phyloP scores from a whole-genome alignment of 768 basidiomycete genomes.

The Calocera cornea region DNA sequence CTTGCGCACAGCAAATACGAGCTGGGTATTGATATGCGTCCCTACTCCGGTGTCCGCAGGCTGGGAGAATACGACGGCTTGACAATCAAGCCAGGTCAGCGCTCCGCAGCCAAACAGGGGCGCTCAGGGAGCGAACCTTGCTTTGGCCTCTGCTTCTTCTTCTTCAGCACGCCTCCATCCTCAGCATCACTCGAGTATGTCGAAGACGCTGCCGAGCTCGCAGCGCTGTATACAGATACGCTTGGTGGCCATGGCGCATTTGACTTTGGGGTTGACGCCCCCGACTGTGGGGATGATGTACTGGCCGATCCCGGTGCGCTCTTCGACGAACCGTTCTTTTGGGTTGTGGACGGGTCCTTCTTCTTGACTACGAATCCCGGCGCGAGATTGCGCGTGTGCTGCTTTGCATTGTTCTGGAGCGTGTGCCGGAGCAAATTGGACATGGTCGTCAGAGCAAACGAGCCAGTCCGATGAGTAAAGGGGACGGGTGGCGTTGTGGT shows the following conservation, averaged over 20 bases:
- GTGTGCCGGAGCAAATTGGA: neutral
- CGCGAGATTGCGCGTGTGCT: neutral
- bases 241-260: neutral
- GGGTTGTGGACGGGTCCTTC: neutral
- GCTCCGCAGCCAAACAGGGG: neutral
- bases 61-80: constrained; percentile 73
- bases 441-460: constrained; percentile 1
- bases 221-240: neutral
- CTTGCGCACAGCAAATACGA: constrained; percentile 70
- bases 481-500: neutral
- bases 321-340: neutral
- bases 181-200: constrained; percentile 1
- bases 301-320: neutral
- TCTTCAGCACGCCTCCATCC: neutral
- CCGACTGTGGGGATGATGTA: neutral
- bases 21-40: constrained; percentile 70
- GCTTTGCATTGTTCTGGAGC: constrained; percentile 4
- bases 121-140: neutral
- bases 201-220: neutral
- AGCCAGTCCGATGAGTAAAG: neutral
- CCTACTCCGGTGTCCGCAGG: constrained; percentile 76
- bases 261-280: neutral
- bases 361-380: neutral
- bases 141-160: constrained; percentile 5
- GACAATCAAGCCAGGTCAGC: neutral